Evolutionary conservation across 148 eudicot species (phyloP), one percentile per base, ranked within the genome.

Genomic region (Vaccinium corymbosum): DNA sequence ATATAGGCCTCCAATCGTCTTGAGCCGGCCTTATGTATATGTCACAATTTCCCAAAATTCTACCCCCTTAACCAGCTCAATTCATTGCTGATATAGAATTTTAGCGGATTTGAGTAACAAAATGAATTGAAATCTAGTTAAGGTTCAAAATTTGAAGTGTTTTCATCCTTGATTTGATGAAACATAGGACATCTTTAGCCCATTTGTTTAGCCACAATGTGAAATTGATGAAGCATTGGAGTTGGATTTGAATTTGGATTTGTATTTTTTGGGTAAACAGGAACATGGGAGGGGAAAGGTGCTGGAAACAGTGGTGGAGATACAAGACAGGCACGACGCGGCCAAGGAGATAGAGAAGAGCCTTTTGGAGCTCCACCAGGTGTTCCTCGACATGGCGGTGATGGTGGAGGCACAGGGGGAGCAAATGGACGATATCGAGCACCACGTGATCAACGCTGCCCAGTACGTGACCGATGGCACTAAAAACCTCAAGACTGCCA

Each of bases 211-310:
- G 13, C 53, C 53, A 51, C 0, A 51, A 51, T 8, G 10, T 8
- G 53, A 51, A 51, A 8, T 51, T 51, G 53, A 51, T 51, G 53
- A 51, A 66, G 27, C 25, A 62, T n/a, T 62, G 16, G 15, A 4
- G 12, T 64, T 66, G 35, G 16, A 10, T 25, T 25, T 22, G 72
- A 9, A 7, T 71, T 29, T 71, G 9, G 20, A 14, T 3, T 52
- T 12, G 7, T 4, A 57, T 49, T 17, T 71, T 25, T 35, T 55
- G 13, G 6, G 20, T 42, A 13, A 46, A 48, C 73, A 94, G 88
- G 99, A 96, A 90, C 99, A 96, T 74, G 99, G 99, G 0, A 89
- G 89, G 83, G 99, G 98, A 56, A 94, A 92, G 86, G 99, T 96
- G 68, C 75, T 94, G 20, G 98, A 96, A 84, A 96, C 98, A 4